These are phyloP conservation scores for Diaporthe sp. DNA, from an alignment of 2,329 filamentous ascomycete species.

Conservation along the genomic window DNA sequence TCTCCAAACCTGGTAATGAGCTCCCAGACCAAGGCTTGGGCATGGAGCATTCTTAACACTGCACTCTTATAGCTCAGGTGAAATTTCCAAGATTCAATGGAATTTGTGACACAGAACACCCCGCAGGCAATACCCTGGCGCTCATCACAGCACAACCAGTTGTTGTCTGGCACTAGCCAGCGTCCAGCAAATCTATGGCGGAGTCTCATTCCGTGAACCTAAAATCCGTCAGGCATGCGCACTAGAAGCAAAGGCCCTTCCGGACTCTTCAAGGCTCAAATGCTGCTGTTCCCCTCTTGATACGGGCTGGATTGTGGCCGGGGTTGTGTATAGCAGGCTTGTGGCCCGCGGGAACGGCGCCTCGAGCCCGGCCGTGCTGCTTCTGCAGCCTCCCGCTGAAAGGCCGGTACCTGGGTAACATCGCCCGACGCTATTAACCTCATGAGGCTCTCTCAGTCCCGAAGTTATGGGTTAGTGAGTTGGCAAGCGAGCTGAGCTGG, in stretches of 20 bases:
- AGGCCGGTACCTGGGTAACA: neutral
- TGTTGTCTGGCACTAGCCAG: neutral
- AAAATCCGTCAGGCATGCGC: neutral
- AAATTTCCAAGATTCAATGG: neutral
- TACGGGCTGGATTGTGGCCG: neutral
- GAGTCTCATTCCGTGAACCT: neutral
- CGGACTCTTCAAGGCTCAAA: neutral
- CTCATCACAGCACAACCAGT: neutral
- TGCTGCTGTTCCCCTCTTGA: neutral
- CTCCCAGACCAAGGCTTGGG: neutral
- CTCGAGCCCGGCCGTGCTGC: neutral
- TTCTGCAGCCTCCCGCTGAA: neutral
- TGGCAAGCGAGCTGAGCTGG: neutral
- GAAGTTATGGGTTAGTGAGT: neutral
- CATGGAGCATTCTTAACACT: neutral
- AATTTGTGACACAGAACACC: neutral
- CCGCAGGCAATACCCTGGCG: neutral
- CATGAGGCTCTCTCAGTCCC: neutral
- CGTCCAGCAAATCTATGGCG: too few relatives aligned
- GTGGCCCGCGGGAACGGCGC: neutral
- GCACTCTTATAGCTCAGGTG: slow-evolving; percentile 2
- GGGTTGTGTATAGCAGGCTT: neutral
- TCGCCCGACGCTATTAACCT: neutral
- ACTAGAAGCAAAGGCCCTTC: neutral
- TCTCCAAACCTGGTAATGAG: slow-evolving; percentile 5